phyloP scores from a whole-genome alignment of 2,329 filamentous ascomycete genomes.

The Fusarium sp. region DNA sequence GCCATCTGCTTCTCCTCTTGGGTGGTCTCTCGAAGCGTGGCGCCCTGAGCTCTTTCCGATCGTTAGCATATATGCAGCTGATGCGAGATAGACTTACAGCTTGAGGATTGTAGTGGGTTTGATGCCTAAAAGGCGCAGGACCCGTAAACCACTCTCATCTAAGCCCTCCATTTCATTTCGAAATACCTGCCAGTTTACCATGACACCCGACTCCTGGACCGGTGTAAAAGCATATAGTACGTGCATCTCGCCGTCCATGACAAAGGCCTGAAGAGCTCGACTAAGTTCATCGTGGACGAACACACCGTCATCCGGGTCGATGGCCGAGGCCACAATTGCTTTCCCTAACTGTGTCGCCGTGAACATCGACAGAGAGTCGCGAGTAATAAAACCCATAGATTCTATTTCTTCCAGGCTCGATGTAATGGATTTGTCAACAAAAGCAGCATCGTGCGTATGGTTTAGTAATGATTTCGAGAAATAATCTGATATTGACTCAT shows the following conservation, averaged over 20 bases:
- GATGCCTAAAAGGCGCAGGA: constrained; percentile 74
- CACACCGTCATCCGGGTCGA: constrained; percentile 79
- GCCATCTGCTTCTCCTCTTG: constrained; percentile 68
- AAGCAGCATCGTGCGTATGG: constrained; percentile 62
- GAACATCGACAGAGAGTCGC: constrained; percentile 63
- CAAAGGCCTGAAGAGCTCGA: constrained; percentile 75
- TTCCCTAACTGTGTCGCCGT: constrained; percentile 73
- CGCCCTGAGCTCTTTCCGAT: constrained; percentile 70
- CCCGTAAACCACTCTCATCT: constrained; percentile 77
- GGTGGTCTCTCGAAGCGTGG: constrained; percentile 70
- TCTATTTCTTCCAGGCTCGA: constrained; percentile 69
- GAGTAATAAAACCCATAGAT: constrained; percentile 64
- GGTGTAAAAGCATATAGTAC: constrained; percentile 82
- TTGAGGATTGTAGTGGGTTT: constrained; percentile 74
- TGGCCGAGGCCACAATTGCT: constrained; percentile 77
- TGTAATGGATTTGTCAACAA: constrained; percentile 66
- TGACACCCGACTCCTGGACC: constrained; percentile 66
- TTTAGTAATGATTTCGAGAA: constrained; percentile 74
- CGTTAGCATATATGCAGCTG: constrained; percentile 25
- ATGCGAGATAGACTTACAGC: constrained; percentile 60
- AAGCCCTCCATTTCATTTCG: constrained; percentile 75
- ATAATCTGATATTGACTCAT: constrained; percentile 74
- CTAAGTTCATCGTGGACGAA: constrained; percentile 77
- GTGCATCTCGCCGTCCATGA: constrained; percentile 85
- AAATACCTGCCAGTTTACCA: constrained; percentile 78